Conservation (phyloP, 306 rosid genomes). For the Trifolium pratense region DNA sequence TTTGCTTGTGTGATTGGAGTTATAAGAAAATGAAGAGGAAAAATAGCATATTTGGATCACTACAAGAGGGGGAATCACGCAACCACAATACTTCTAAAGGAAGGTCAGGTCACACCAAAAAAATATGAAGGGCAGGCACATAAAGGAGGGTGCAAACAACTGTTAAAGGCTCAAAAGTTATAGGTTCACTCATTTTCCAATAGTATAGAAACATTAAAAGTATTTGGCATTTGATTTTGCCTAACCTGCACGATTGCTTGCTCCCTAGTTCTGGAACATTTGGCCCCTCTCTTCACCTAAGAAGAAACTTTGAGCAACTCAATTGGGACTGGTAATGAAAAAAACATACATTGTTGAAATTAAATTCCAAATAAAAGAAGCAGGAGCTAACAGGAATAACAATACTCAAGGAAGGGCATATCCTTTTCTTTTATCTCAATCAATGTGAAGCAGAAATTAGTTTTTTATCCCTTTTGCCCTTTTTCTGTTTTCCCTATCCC, state of each 20-base stretch:
- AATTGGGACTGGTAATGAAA: constrained; percentile 30
- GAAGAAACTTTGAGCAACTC: constrained; percentile 29
- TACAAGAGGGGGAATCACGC: constrained; percentile 3
- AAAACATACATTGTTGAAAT: constrained; percentile 34
- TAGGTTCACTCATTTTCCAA: constrained; percentile 25
- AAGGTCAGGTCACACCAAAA: constrained; percentile 6
- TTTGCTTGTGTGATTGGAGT: constrained; percentile 6
- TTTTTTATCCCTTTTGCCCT: constrained; percentile 49
- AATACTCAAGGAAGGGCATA: constrained; percentile 50
- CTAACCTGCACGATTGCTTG: constrained; percentile 33
- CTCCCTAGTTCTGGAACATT: constrained; percentile 42
- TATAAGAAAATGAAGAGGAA: neutral
- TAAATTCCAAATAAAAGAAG: constrained; percentile 44
- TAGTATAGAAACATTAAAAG: constrained; percentile 1
- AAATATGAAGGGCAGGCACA: neutral
- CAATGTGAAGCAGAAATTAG: constrained; percentile 57
- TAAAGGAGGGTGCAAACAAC: constrained; percentile 18
- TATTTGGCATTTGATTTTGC: constrained; percentile 35
- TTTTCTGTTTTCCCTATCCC: constrained; percentile 42
- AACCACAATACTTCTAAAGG: neutral
- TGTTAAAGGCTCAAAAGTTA: constrained; percentile 14
- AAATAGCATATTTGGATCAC: constrained; percentile 1
- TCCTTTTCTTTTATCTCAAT: constrained; percentile 54
- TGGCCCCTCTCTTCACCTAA: constrained; percentile 42
- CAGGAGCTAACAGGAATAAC: constrained; percentile 45